Percentiles rank a stretch among this genome's conserved stretches.
These are phyloP conservation scores for Tuber indicum DNA, from an alignment of 495 filamentous ascomycete genomes.

Conservation along the genomic window DNA sequence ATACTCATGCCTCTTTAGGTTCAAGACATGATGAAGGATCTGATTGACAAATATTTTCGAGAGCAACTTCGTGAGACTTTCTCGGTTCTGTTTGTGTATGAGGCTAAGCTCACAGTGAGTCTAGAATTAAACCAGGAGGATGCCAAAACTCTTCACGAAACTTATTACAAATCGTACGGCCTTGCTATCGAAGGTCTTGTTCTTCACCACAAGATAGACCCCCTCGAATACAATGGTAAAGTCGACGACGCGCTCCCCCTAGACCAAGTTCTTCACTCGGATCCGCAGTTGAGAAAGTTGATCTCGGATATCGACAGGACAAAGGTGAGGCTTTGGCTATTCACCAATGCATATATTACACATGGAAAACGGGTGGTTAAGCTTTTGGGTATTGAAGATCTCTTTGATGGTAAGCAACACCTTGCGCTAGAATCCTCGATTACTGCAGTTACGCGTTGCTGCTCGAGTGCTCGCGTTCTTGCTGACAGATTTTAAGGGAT, in stretches of 20 bases:
- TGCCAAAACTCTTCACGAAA: slow-evolving; percentile 71
- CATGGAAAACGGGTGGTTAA: slow-evolving; percentile 77
- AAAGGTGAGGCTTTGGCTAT: slow-evolving; percentile 84
- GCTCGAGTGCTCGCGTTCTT: background rate
- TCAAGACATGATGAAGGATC: slow-evolving; percentile 54
- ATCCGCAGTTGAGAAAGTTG: slow-evolving; percentile 65
- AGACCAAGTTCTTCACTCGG: slow-evolving; percentile 69
- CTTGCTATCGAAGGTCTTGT: slow-evolving; percentile 94
- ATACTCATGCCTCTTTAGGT: slow-evolving; percentile 41
- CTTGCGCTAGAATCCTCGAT: background rate
- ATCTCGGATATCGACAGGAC: slow-evolving; percentile 64
- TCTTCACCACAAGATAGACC: slow-evolving; percentile 89
- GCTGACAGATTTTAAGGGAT: slow-evolving; percentile 53
- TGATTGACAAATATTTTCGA: slow-evolving; percentile 49
- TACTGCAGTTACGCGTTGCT: background rate
- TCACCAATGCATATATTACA: slow-evolving; percentile 92
- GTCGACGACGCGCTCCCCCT: slow-evolving; percentile 95
- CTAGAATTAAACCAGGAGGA: slow-evolving; percentile 57
- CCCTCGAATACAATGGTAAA: slow-evolving; percentile 85
- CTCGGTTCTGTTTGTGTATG: background rate
- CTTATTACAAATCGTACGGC: slow-evolving; percentile 93
- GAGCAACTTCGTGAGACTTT: slow-evolving; percentile 16
- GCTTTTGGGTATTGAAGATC: slow-evolving; percentile 72
- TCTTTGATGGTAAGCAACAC: slow-evolving; percentile 54
- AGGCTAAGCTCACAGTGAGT: background rate